Evolutionary conservation across 805 yeast genomes (phyloP).

Genomic region (Candida pseudoglaebosa): DNA sequence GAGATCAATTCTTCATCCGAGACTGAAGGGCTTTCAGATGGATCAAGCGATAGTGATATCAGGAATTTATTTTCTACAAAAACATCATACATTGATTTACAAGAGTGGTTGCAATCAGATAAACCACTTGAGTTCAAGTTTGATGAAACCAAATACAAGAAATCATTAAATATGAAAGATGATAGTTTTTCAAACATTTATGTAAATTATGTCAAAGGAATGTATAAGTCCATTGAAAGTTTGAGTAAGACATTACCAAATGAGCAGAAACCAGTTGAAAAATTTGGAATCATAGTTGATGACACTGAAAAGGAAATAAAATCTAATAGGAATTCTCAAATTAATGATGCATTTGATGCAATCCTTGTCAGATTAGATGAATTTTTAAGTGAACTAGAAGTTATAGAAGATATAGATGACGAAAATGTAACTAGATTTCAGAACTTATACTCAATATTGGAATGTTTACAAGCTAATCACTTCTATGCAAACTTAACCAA

Average conservation of each 20-base stretch:
- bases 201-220: constrained; percentile 42
- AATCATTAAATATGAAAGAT: constrained; percentile 30
- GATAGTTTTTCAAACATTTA: constrained; percentile 41
- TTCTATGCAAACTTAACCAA: constrained; percentile 36
- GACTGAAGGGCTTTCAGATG: constrained; percentile 22
- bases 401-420: constrained; percentile 23
- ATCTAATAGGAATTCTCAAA: constrained; percentile 3
- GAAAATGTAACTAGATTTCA: constrained; percentile 22
- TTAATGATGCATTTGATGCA: constrained; percentile 22
- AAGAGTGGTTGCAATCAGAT: constrained; percentile 43
- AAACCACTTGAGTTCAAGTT: constrained; percentile 36
- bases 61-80: constrained; percentile 8
- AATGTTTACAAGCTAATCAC: constrained; percentile 53
- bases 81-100: constrained; percentile 36
- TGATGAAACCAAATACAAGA: constrained; percentile 37
- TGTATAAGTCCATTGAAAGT: constrained; percentile 50
- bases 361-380: constrained; percentile 25
- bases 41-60: constrained; percentile 4
- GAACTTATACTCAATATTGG: constrained; percentile 49
- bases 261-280: constrained; percentile 8
- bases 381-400: constrained; percentile 23
- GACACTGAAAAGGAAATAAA: constrained; percentile 21
- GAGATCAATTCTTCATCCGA: constrained; percentile 19
- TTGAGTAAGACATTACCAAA: constrained; percentile 17
- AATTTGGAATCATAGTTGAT: constrained; percentile 12